Evolutionary conservation across 2,329 filamentous ascomycete genomes (phyloP).

Genomic region (Nigrospora osmanthi): DNA sequence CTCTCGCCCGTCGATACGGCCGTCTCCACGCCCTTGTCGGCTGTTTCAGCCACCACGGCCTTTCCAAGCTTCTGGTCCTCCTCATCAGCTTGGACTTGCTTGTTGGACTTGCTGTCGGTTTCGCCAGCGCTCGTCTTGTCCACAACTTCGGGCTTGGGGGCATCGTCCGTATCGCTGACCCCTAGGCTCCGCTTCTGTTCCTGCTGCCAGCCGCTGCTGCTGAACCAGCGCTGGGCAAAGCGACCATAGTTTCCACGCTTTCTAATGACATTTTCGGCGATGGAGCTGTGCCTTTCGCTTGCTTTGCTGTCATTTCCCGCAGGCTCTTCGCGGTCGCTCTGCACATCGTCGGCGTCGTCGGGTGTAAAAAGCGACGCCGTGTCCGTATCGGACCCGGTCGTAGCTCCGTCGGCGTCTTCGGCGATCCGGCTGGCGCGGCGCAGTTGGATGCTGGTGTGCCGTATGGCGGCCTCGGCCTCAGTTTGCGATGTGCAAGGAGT

Average conservation of each 20-base stretch:
- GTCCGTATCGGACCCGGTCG: constrained; percentile 1
- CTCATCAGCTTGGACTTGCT: constrained; percentile 7
- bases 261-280: constrained; percentile 83
- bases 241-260: constrained; percentile 77
- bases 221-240: constrained; percentile 90
- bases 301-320: background rate
- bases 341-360: constrained; percentile 21
- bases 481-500: constrained; percentile 73
- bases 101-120: constrained; percentile 2
- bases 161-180: constrained; percentile 39
- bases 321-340: constrained; percentile 12
- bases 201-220: constrained; percentile 69
- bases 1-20: constrained; percentile 33
- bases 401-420: background rate
- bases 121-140: constrained; percentile 22
- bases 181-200: constrained; percentile 64
- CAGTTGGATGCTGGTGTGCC: constrained; percentile 43
- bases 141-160: constrained; percentile 22
- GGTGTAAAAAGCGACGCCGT: constrained; percentile 5
- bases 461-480: constrained; percentile 68
- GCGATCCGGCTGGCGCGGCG: constrained; percentile 15
- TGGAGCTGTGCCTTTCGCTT: constrained; percentile 42
- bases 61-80: constrained; percentile 18
- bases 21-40: constrained; percentile 10
- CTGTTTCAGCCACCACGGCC: constrained; percentile 17